These are phyloP conservation scores for Microcyclospora tardicrescens DNA, from an alignment of 2,329 filamentous ascomycete genomes.

Conservation along the genomic window DNA sequence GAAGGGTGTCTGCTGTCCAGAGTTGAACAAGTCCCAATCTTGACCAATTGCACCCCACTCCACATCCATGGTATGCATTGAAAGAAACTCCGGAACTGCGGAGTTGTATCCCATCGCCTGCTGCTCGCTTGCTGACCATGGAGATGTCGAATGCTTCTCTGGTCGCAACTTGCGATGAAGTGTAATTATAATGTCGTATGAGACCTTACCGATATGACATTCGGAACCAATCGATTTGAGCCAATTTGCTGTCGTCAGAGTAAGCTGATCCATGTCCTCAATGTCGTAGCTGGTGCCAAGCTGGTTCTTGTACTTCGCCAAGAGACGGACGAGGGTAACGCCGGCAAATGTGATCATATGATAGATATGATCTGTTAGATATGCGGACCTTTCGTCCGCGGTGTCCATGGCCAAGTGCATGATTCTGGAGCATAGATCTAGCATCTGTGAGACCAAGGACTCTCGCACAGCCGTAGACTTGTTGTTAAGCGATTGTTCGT, in stretches of 20 bases:
- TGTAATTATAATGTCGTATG: conserved; percentile 3
- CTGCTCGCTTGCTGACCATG: conserved; percentile 2
- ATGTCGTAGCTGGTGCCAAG: neutral
- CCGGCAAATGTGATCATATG: conserved; percentile 36
- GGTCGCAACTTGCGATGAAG: conserved; percentile 5
- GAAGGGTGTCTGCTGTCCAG: no score
- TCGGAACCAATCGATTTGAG: conserved; percentile 2
- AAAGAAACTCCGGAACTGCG: conserved; percentile 3
- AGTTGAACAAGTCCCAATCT: no score
- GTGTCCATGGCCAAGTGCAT: conserved; percentile 32
- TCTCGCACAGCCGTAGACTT: conserved; percentile 6
- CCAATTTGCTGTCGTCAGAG: conserved; percentile 1
- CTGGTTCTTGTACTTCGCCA: conserved; percentile 11
- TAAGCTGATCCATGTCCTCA: conserved; percentile 1
- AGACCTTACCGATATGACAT: conserved; percentile 4
- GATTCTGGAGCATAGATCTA: conserved; percentile 28
- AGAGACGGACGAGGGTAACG: conserved; percentile 26
- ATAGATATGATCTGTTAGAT: conserved; percentile 36
- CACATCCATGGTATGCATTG: conserved; percentile 3
- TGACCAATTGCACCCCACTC: conserved; percentile 1
- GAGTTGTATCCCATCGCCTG: conserved; percentile 1
- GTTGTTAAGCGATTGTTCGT: conserved; percentile 28
- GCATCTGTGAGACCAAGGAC: conserved; percentile 24
- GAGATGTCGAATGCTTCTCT: neutral
- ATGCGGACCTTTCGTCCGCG: conserved; percentile 31